These are phyloP conservation scores for Beauveria sp. DNA, from an alignment of 2,329 filamentous ascomycete species.

Conservation along the genomic window DNA sequence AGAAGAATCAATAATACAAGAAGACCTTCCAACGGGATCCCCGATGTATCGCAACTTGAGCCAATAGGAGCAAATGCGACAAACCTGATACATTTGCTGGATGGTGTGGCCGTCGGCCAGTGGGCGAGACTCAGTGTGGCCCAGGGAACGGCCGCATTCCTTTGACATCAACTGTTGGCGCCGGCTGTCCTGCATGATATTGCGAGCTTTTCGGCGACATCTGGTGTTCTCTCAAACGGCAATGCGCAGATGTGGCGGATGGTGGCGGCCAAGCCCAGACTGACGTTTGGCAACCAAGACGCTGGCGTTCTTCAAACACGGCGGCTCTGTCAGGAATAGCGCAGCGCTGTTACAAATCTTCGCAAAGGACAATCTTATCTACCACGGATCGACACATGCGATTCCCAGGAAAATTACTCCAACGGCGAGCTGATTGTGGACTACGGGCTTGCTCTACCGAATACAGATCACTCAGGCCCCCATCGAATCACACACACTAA, in stretches of 20 bases:
- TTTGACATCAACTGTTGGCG: constrained; percentile 56
- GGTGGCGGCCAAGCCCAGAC: constrained; percentile 40
- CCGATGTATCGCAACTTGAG: too few relatives aligned
- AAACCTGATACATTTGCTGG: constrained; percentile 52
- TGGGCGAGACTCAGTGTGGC: constrained; percentile 56
- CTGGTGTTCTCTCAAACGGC: constrained; percentile 43
- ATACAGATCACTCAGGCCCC: constrained; percentile 36
- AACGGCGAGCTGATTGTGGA: constrained; percentile 34
- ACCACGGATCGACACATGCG: constrained; percentile 36
- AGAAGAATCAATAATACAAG: too few relatives aligned
- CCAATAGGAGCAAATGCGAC: constrained; percentile 32
- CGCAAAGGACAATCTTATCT: constrained; percentile 26
- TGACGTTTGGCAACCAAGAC: constrained; percentile 55
- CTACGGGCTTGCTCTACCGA: constrained; percentile 50
- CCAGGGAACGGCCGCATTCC: constrained; percentile 56
- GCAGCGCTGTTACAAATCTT: constrained; percentile 40
- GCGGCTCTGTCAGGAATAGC: constrained; percentile 36
- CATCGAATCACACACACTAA: constrained; percentile 57
- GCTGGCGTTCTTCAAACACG: constrained; percentile 45
- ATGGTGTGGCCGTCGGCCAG: constrained; percentile 47
- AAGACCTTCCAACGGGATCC: too few relatives aligned
- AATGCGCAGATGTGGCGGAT: constrained; percentile 33
- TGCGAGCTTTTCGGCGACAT: constrained; percentile 35
- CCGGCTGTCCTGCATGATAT: constrained; percentile 55
- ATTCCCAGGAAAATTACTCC: constrained; percentile 28